Conservation (phyloP, 257 asterid species). For the Fraxinus excelsior region DNA sequence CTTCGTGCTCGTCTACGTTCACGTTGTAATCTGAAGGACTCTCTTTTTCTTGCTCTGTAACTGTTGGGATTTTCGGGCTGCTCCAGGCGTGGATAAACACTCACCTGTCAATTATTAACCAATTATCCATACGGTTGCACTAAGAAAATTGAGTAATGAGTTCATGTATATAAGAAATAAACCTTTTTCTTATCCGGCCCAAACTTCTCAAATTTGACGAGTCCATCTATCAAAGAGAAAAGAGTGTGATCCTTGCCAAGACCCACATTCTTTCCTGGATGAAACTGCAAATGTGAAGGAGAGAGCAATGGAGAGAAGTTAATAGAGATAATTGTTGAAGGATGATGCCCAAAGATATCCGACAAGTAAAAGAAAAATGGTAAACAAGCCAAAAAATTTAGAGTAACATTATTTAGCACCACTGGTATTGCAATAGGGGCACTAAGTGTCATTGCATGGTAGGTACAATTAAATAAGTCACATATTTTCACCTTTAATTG, state of each 20-base stretch:
- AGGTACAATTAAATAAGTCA: too few species aligned
- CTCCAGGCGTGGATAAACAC: slow-evolving; percentile 76
- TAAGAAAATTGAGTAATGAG: background rate
- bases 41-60: slow-evolving; percentile 74
- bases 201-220: slow-evolving; percentile 70
- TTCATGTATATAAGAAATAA: slow-evolving; percentile 10
- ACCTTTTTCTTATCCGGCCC: slow-evolving; percentile 88
- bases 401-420: too few species aligned
- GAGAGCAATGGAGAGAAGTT: background rate
- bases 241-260: slow-evolving; percentile 76
- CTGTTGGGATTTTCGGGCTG: slow-evolving; percentile 84
- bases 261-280: slow-evolving; percentile 94
- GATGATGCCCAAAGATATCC: background rate
- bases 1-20: slow-evolving; percentile 73
- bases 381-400: background rate
- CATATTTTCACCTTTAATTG: too few species aligned
- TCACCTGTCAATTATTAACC: slow-evolving; percentile 42
- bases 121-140: slow-evolving; percentile 1
- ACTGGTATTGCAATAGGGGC: too few species aligned
- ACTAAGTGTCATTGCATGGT: too few species aligned
- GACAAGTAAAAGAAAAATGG: background rate
- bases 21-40: slow-evolving; percentile 77
- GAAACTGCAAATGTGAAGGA: slow-evolving; percentile 60
- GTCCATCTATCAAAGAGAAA: slow-evolving; percentile 61
- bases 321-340: background rate